These are phyloP conservation scores for Prunus padus DNA, from an alignment of 306 rosid species.

Conservation along the genomic window DNA sequence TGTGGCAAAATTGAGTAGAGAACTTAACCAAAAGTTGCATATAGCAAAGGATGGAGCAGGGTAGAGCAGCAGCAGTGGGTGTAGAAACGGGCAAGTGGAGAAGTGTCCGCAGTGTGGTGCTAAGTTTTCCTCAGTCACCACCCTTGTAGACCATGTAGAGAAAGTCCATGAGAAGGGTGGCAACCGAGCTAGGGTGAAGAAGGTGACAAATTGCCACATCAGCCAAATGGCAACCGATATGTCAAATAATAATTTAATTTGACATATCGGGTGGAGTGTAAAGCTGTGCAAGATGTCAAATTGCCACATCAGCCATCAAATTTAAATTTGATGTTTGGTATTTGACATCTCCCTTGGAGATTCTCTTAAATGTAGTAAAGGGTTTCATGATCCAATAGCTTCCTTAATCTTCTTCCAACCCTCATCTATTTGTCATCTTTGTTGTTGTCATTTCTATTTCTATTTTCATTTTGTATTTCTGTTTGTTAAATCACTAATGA, in stretches of 20 bases:
- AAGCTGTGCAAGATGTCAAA: too few relatives aligned
- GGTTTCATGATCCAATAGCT: slow-evolving; percentile 66
- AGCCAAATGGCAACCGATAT: too few relatives aligned
- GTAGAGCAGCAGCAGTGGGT: slow-evolving; percentile 47
- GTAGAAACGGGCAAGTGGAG: slow-evolving; percentile 19
- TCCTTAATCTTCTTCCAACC: background rate
- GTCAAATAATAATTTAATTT: too few relatives aligned
- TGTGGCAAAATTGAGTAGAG: slow-evolving; percentile 60
- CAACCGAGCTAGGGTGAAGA: slow-evolving; percentile 41
- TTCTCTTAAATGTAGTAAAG: slow-evolving; percentile 69
- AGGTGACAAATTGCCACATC: too few relatives aligned
- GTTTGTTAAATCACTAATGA: background rate
- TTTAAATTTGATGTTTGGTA: too few relatives aligned
- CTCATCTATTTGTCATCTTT: background rate
- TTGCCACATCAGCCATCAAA: too few relatives aligned
- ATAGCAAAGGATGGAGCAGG: slow-evolving; percentile 42
- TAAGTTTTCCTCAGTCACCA: slow-evolving; percentile 55
- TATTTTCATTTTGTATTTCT: background rate
- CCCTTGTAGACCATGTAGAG: slow-evolving; percentile 67
- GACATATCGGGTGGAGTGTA: too few relatives aligned
- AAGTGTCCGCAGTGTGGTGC: slow-evolving; percentile 71
- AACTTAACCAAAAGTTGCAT: slow-evolving; percentile 59
- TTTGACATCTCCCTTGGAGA: background rate
- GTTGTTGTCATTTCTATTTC: background rate
- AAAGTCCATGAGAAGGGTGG: slow-evolving; percentile 60